phyloP scores from a whole-genome alignment of 2,329 filamentous ascomycete genomes.

The Clonostachys solani region DNA sequence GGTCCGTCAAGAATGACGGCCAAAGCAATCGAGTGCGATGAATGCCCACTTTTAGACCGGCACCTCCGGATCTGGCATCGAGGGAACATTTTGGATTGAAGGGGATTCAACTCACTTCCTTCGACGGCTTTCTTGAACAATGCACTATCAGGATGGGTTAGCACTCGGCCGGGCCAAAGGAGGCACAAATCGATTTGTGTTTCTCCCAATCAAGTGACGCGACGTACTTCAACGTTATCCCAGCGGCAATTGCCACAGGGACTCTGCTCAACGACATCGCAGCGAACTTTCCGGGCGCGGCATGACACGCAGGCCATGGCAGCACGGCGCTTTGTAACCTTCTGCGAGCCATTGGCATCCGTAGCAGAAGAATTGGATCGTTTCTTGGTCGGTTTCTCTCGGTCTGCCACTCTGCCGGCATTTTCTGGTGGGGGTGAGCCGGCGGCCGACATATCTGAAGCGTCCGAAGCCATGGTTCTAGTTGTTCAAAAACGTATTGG shows the following conservation, averaged over 20 bases:
- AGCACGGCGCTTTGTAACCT: slow-evolving; percentile 73
- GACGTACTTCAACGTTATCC: slow-evolving; percentile 62
- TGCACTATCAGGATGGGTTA: slow-evolving; percentile 37
- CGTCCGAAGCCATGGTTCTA: slow-evolving; percentile 3
- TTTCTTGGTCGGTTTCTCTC: slow-evolving; percentile 16
- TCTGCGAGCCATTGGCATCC: slow-evolving; percentile 25
- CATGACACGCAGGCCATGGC: slow-evolving; percentile 89
- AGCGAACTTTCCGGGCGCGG: slow-evolving; percentile 84
- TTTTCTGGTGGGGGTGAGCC: slow-evolving; percentile 15
- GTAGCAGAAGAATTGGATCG: slow-evolving; percentile 21
- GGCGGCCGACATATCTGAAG: slow-evolving; percentile 3
- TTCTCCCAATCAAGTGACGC: neutral
- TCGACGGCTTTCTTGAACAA: slow-evolving; percentile 76
- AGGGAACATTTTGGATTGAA: too few relatives aligned
- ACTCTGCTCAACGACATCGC: slow-evolving; percentile 85
- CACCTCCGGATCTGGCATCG: too few relatives aligned
- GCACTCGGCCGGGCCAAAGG: neutral
- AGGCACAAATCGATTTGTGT: slow-evolving; percentile 2
- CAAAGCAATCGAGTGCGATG: too few relatives aligned
- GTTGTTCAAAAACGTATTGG: neutral
- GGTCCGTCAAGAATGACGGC: too few relatives aligned
- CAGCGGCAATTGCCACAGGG: slow-evolving; percentile 85
- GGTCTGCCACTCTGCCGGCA: neutral
- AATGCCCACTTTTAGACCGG: too few relatives aligned
- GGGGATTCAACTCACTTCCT: slow-evolving; percentile 63